A percentile compares a stretch with the other conserved stretches of the same genome.
phyloP scores from a whole-genome alignment of 306 rosid species.

The Pyrus bretschneideri region DNA sequence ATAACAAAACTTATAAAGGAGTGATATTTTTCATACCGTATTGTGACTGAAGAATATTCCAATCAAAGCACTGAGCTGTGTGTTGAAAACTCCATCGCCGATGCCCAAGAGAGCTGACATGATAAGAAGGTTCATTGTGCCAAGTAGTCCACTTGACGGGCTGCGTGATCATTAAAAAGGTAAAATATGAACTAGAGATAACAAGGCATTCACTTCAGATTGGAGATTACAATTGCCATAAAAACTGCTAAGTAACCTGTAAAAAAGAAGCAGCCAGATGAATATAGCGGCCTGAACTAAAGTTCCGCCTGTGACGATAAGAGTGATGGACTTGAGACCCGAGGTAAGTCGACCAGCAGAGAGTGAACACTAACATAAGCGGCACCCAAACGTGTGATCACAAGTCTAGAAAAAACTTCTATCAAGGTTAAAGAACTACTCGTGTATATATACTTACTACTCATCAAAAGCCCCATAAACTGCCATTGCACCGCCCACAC shows the following conservation, averaged over 20 bases:
- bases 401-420: not conserved
- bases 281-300: constrained; percentile 49
- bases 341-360: constrained; percentile 85
- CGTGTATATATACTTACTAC: constrained; percentile 27
- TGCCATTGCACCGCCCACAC: constrained; percentile 93
- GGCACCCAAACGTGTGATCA: not conserved
- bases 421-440: not conserved
- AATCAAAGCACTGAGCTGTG: constrained; percentile 79
- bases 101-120: constrained; percentile 77
- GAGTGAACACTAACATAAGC: constrained; percentile 58
- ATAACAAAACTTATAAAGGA: not conserved
- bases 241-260: constrained; percentile 18
- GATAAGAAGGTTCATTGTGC: constrained; percentile 45
- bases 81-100: constrained; percentile 76
- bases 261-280: constrained; percentile 51
- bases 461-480: constrained; percentile 88
- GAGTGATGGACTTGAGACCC: constrained; percentile 73
- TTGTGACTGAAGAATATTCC: constrained; percentile 83
- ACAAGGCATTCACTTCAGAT: not conserved
- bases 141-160: constrained; percentile 39
- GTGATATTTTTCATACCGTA: constrained; percentile 36
- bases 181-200: not conserved
- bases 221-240: not conserved
- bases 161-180: constrained; percentile 29
- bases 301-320: constrained; percentile 61